A percentile compares a stretch with the other conserved stretches of the same genome.
Conservation (phyloP, 768 basidiomycete genomes). For the Pleurotus giganteus region DNA sequence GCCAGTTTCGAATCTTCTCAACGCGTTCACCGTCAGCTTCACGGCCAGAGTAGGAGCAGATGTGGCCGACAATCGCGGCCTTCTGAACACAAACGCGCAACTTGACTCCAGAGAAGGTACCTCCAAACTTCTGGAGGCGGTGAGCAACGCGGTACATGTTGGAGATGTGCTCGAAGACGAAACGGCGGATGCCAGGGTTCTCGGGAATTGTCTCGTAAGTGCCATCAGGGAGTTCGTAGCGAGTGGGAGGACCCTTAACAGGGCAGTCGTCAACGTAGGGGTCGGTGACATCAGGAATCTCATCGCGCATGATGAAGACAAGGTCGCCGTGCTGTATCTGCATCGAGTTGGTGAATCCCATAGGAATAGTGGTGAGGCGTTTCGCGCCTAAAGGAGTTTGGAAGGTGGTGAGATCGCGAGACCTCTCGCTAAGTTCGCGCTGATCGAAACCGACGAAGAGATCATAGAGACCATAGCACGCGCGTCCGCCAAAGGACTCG, state of each 20-base stretch:
- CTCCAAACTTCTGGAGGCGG: conserved; percentile 30
- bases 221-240: conserved; percentile 25
- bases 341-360: conserved; percentile 2
- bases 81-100: too few relatives aligned
- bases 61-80: too few relatives aligned
- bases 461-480: neutral
- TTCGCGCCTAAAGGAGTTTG: conserved; percentile 28
- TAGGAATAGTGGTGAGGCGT: conserved; percentile 18
- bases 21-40: too few relatives aligned
- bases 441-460: conserved; percentile 2
- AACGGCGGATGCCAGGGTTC: conserved; percentile 32
- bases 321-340: neutral
- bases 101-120: too few relatives aligned
- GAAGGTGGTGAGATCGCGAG: neutral
- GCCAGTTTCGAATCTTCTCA: too few relatives aligned
- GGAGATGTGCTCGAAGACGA: conserved; percentile 37
- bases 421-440: neutral
- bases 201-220: conserved; percentile 30
- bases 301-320: conserved; percentile 28
- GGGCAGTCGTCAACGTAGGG: conserved; percentile 34
- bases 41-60: too few relatives aligned
- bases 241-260: conserved; percentile 28
- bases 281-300: neutral
- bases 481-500: conserved; percentile 12
- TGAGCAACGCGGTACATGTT: conserved; percentile 35